A percentile compares a stretch with the other conserved stretches of the same genome.
phyloP scores from a whole-genome alignment of 495 filamentous ascomycete genomes.

The Lophiostoma macrostomum region DNA sequence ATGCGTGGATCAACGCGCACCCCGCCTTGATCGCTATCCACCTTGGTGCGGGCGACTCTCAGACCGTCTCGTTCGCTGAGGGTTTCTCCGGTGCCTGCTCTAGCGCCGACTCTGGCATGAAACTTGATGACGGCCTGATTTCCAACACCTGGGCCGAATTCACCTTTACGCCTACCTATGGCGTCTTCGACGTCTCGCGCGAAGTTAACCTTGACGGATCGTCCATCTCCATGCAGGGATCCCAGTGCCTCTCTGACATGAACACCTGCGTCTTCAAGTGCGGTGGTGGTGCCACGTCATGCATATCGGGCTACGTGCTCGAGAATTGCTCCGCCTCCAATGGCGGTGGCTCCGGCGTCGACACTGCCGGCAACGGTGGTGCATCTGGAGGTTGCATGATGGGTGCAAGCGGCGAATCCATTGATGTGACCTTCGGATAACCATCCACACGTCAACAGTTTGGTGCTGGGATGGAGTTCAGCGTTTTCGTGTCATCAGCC shows the following conservation, averaged over 20 bases:
- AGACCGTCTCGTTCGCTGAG: constrained; percentile 15
- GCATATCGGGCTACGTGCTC: constrained; percentile 18
- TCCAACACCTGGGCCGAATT: constrained; percentile 44
- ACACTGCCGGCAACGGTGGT: constrained; percentile 1
- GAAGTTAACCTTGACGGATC: constrained; percentile 44
- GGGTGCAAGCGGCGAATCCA: background rate
- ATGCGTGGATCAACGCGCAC: constrained; percentile 16
- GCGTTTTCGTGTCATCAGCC: background rate
- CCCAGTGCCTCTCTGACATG: constrained; percentile 26
- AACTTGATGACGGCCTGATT: constrained; percentile 38
- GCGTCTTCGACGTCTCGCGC: constrained; percentile 41
- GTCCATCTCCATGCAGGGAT: constrained; percentile 35
- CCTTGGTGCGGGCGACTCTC: constrained; percentile 1
- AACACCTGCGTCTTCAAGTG: constrained; percentile 31
- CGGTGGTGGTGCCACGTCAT: constrained; percentile 4
- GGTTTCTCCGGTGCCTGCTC: constrained; percentile 37
- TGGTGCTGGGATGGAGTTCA: background rate
- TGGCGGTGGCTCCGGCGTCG: constrained; percentile 10
- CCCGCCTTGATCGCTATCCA: constrained; percentile 7
- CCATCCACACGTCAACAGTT: background rate
- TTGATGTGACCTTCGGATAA: constrained; percentile 20
- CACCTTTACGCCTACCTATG: constrained; percentile 27
- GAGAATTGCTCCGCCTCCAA: constrained; percentile 2
- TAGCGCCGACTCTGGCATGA: constrained; percentile 34
- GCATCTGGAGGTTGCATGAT: constrained; percentile 20